These are phyloP conservation scores for Populus hybrid DNA, from an alignment of 441 rosid species.

Conservation along the genomic window DNA sequence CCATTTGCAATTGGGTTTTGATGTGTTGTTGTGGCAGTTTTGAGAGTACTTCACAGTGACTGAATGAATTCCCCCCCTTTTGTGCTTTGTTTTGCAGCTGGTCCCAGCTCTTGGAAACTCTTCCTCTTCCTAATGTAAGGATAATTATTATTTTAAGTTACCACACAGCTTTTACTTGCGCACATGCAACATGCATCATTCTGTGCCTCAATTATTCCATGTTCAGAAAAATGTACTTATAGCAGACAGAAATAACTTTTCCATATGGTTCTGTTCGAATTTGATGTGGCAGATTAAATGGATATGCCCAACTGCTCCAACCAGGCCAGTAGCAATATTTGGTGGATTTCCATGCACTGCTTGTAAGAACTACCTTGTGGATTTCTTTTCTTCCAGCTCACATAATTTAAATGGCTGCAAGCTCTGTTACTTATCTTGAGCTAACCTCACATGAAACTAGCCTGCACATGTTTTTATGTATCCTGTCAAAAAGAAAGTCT, in stretches of 20 bases:
- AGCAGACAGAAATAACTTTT: not conserved
- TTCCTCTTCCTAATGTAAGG: slow-evolving; percentile 81
- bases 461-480: not conserved
- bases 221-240: too few species aligned
- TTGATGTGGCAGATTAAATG: slow-evolving; percentile 67
- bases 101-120: slow-evolving; percentile 75
- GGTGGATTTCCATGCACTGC: slow-evolving; percentile 93
- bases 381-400: not conserved
- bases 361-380: slow-evolving; percentile 44
- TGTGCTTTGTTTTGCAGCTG: slow-evolving; percentile 50
- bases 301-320: slow-evolving; percentile 97
- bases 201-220: slow-evolving; percentile 3
- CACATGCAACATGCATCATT: slow-evolving; percentile 6
- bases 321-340: slow-evolving; percentile 65
- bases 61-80: slow-evolving; percentile 16
- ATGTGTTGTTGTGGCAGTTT: not conserved
- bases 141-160: slow-evolving; percentile 1
- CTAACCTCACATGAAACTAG: slow-evolving; percentile 2
- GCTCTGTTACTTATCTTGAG: not conserved
- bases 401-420: not conserved
- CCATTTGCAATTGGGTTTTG: slow-evolving; percentile 1
- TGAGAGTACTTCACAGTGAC: slow-evolving; percentile 6
- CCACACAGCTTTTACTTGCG: slow-evolving; percentile 13
- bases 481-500: not conserved
- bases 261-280: not conserved